Conservation (phyloP, 2,329 filamentous ascomycete genomes). For the Penicillium palitans region DNA sequence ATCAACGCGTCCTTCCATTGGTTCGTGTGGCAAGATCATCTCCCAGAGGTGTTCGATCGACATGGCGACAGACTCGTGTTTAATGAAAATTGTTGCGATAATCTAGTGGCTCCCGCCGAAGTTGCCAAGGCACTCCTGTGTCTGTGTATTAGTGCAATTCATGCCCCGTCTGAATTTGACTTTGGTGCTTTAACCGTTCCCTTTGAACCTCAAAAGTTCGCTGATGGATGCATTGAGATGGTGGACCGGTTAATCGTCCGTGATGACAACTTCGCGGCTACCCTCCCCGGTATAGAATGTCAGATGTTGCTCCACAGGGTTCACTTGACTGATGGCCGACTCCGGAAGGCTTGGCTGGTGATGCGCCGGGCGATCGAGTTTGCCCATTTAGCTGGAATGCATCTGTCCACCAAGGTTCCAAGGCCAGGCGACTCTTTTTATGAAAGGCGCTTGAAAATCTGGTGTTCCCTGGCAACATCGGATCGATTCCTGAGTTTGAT, state of each 20-base stretch:
- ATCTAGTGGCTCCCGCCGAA: slow-evolving; percentile 36
- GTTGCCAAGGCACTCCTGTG: slow-evolving; percentile 48
- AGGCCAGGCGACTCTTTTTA: slow-evolving; percentile 28
- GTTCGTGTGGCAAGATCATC: slow-evolving; percentile 36
- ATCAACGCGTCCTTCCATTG: slow-evolving; percentile 32
- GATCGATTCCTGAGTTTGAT: slow-evolving; percentile 56
- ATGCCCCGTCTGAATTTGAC: slow-evolving; percentile 43
- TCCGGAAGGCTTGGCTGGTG: slow-evolving; percentile 56
- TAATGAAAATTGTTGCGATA: slow-evolving; percentile 5
- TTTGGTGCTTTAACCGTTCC: slow-evolving; percentile 39
- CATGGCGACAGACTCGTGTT: slow-evolving; percentile 15
- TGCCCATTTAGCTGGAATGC: slow-evolving; percentile 53
- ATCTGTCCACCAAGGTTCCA: slow-evolving; percentile 37
- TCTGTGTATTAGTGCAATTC: slow-evolving; percentile 45
- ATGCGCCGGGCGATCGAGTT: slow-evolving; percentile 54
- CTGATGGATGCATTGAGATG: slow-evolving; percentile 49
- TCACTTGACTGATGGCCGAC: slow-evolving; percentile 57
- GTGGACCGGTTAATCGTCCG: slow-evolving; percentile 51
- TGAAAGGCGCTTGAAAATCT: slow-evolving; percentile 38
- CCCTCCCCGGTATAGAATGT: slow-evolving; percentile 55
- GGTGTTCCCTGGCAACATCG: slow-evolving; percentile 43
- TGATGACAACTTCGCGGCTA: slow-evolving; percentile 53
- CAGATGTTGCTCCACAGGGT: slow-evolving; percentile 54
- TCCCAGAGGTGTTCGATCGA: slow-evolving; percentile 31
- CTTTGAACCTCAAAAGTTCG: slow-evolving; percentile 45